Evolutionary conservation across 768 basidiomycete species (phyloP).

Genomic region (Lactifluus volemus): DNA sequence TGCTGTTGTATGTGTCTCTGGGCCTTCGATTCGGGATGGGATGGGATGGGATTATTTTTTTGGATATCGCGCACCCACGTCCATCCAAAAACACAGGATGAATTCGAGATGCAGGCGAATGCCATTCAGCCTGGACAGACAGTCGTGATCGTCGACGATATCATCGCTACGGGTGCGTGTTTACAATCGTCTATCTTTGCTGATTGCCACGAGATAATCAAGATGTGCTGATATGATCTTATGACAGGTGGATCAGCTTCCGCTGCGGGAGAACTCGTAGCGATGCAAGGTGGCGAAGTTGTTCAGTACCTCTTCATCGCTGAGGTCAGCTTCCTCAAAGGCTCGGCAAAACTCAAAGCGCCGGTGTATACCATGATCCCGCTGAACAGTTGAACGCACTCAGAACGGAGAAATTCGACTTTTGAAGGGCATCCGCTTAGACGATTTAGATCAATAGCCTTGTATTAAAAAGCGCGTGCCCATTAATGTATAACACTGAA

Average conservation of each 20-base stretch:
- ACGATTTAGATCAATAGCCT: conserved; percentile 46
- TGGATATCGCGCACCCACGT: too few species aligned
- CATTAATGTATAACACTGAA: conserved; percentile 65
- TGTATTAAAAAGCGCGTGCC: conserved; percentile 69
- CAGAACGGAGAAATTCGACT: not conserved
- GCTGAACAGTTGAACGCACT: conserved; percentile 40
- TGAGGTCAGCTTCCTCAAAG: conserved; percentile 69
- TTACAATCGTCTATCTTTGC: not conserved
- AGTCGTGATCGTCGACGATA: conserved; percentile 86
- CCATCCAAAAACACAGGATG: conserved; percentile 44
- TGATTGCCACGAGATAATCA: not conserved
- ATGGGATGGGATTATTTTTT: too few species aligned
- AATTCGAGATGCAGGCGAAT: conserved; percentile 92
- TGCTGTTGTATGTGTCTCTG: too few species aligned
- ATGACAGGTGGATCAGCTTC: conserved; percentile 79
- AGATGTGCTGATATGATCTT: not conserved
- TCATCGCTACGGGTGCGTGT: conserved; percentile 83
- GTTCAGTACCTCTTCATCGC: conserved; percentile 94
- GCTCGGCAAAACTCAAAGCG: conserved; percentile 69
- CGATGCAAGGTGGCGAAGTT: conserved; percentile 73
- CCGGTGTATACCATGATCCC: conserved; percentile 86
- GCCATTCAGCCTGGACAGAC: conserved; percentile 76
- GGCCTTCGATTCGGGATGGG: too few species aligned
- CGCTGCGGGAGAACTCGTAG: conserved; percentile 85
- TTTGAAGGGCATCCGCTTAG: not conserved